Base-by-base conservation (phyloP, 148 eudicot genomes). In the Gaultheria prostrata region DNA sequence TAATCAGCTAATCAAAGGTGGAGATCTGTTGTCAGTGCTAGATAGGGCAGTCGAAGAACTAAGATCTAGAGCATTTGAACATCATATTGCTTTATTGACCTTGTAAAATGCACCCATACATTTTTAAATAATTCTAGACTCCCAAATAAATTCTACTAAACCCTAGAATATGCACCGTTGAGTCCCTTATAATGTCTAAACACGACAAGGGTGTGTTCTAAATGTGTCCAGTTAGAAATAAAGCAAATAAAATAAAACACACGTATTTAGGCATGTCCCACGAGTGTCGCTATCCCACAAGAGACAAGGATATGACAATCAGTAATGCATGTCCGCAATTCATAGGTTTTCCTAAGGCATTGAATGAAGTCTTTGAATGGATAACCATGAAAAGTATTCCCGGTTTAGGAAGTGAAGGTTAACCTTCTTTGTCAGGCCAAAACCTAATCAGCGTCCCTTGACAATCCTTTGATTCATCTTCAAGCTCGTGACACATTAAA, bases 371-470 rank as follows among this genome's bases (percentile, higher is more conserved):
- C 72, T 12, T 12, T 28, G 72, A 78, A 74, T 24, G 24, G 20
- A 43, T n/a, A 53, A 17, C 14, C 63, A 69, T 59, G 18, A 77
- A 49, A 61, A 76, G 45, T 50, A 49, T 75, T 8, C 21, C 13
- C 54, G 57, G 20, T 65, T 21, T 30, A 56, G 54, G 43, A 69
- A 80, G 45, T 78, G 84, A 32, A 28, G 39, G 77, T 80, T 82
- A 75, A 94, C 98, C 88, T 90, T 93, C 93, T 89, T 85, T 90
- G 83, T 97, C 99, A 76, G 99, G 99, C 95, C 95, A 92, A 92
- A 97, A 97, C 82, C 85, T 91, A 79, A 97, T 92, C 32, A 87
- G 76, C 49, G 99, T 97, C 85, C 99, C 99, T 80, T 87, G 88
- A 46, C 83, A 87, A 86, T 89, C 88, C 84, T 89, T 90, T 72